phyloP scores from a whole-genome alignment of 1,284 basidiomycete species.

The Tilletia horrida region DNA sequence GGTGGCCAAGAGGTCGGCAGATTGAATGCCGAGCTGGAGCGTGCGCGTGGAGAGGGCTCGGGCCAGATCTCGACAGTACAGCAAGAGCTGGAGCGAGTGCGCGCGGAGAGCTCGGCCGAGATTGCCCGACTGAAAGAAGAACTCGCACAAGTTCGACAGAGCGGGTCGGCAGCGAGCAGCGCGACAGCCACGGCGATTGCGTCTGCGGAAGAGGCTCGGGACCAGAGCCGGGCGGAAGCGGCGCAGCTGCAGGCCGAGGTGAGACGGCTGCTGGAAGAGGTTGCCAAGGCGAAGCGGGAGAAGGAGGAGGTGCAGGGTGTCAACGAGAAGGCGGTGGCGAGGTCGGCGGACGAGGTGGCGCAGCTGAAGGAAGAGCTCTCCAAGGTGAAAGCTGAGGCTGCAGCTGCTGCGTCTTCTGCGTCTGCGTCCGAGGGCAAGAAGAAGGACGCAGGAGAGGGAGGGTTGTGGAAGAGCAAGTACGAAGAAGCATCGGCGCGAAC shows the following conservation, averaged over 20 bases:
- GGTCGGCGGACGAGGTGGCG: slow-evolving; percentile 3
- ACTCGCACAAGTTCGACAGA: background rate
- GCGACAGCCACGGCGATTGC: background rate
- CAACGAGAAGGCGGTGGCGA: slow-evolving; percentile 53
- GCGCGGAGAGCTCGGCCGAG: slow-evolving; percentile 47
- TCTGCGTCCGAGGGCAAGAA: slow-evolving; percentile 17
- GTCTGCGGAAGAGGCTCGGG: slow-evolving; percentile 22
- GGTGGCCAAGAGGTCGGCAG: background rate
- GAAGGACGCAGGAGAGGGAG: slow-evolving; percentile 27
- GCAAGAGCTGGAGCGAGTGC: slow-evolving; percentile 53
- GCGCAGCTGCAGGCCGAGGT: slow-evolving; percentile 61
- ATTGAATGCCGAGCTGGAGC: background rate
- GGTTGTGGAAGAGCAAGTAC: slow-evolving; percentile 54
- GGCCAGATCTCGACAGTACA: slow-evolving; percentile 68
- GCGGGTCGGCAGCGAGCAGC: background rate
- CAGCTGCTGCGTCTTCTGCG: slow-evolving; percentile 28
- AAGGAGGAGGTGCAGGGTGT: slow-evolving; percentile 53
- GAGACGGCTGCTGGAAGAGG: slow-evolving; percentile 19
- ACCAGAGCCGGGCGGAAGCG: slow-evolving; percentile 16
- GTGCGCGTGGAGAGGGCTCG: slow-evolving; percentile 48
- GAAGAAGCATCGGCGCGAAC: slow-evolving; percentile 65
- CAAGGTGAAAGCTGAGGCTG: slow-evolving; percentile 12
- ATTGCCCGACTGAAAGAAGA: slow-evolving; percentile 13
- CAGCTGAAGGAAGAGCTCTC: background rate
- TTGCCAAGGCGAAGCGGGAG: slow-evolving; percentile 33